Base-by-base conservation (phyloP, 2,329 filamentous ascomycete species). In the Xylaria sp. region DNA sequence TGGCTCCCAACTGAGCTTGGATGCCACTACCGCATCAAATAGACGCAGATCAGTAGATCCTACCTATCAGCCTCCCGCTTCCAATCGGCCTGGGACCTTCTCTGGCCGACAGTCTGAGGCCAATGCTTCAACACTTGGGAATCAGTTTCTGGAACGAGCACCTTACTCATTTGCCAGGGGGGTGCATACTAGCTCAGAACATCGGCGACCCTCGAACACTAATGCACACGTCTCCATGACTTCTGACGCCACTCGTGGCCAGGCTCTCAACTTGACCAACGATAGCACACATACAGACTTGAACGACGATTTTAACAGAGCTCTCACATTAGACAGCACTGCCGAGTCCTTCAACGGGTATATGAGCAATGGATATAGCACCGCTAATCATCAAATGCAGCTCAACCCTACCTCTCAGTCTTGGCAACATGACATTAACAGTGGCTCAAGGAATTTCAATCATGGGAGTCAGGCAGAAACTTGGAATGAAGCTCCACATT, bases 331-430 rank as follows among this genome's bases (percentile, higher is more conserved):
- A 23, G 80, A 81, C 18, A 79, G 80, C 34, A 69, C 50, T 9
- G 28, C 73, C 2, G 79, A 77, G 37, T 20, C 64, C 28, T 23
- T 69, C 9, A 58, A 69, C 32, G 70, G 65, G 1, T 75, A 74
- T 68, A 28, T 55, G 18, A 65, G 70, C 13, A 77, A 73, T 60
- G 74, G 72, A 12, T 68, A 73, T 37, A 75, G 69, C 55, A 71
- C 72, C 2, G 68, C 70, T 2, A 66, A 65, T 34, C 81, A 81
- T 60, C 77, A 81, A 6, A 86, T 86, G 73, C 83, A 84, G 70
- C 77, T 84, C 70, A 86, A 87, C 70, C 83, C 85, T 0, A 80
- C 78, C 8, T 84, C 84, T 5, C 82, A 84, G 70, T 71, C 84
- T 2, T 88, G 86, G 85, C 78, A 78, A 58, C 76, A 77, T 8